Evolutionary conservation across 1,139 yeast species (phyloP).

Genomic region (Sugiyamaella neomexicana): DNA sequence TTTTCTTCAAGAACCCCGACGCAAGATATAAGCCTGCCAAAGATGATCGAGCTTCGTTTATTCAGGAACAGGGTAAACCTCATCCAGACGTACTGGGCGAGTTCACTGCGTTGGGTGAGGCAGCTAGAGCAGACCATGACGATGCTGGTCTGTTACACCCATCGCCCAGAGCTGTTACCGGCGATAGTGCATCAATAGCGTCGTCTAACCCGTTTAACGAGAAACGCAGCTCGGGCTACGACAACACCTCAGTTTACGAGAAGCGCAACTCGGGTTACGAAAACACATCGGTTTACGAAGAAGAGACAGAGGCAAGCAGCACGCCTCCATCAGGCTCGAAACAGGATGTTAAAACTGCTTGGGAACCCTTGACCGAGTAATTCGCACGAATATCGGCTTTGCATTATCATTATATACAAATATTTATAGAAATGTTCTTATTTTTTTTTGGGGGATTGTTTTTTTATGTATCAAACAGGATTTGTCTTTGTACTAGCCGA

Average conservation of each 20-base stretch:
- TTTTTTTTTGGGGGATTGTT: neutral
- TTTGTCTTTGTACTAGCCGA: neutral
- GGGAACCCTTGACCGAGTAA: slow-evolving; percentile 12
- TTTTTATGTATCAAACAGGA: slow-evolving; percentile 6
- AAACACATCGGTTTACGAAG: neutral
- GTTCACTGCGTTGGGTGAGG: slow-evolving; percentile 83
- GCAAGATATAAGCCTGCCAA: slow-evolving; percentile 92
- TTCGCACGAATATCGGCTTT: neutral
- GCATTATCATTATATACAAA: slow-evolving; percentile 2
- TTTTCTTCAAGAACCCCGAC: slow-evolving; percentile 87
- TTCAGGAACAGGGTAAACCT: slow-evolving; percentile 52
- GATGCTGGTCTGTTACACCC: slow-evolving; percentile 18
- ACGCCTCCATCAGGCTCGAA: slow-evolving; percentile 14
- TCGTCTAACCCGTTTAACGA: slow-evolving; percentile 25
- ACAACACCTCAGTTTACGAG: slow-evolving; percentile 2
- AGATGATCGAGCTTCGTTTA: slow-evolving; percentile 92
- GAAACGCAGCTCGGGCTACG: slow-evolving; percentile 22
- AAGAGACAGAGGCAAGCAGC: slow-evolving; percentile 17
- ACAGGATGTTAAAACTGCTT: slow-evolving; percentile 8
- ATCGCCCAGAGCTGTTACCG: slow-evolving; percentile 2
- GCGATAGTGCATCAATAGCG: slow-evolving; percentile 23
- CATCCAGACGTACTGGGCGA: slow-evolving; percentile 55
- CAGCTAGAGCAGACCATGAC: slow-evolving; percentile 63
- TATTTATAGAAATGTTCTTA: slow-evolving; percentile 10
- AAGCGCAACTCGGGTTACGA: slow-evolving; percentile 22